phyloP scores from a whole-genome alignment of 305 asterid genomes.

The Solanum hybrid region DNA sequence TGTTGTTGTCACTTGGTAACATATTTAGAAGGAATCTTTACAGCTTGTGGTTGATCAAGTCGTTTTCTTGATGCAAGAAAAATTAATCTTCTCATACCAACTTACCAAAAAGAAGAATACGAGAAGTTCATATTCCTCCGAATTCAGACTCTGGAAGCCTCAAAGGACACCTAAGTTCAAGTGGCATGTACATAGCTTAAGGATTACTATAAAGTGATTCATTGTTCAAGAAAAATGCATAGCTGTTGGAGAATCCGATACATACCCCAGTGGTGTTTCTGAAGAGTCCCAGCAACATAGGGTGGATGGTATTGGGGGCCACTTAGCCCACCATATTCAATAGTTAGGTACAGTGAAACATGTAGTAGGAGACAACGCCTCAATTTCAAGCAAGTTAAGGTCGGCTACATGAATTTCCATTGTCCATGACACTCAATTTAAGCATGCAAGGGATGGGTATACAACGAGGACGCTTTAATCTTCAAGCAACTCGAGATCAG shows the following conservation, averaged over 20 bases:
- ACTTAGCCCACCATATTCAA: background rate
- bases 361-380: background rate
- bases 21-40: conserved; percentile 58
- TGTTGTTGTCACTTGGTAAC: conserved; percentile 63
- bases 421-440: background rate
- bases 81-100: background rate
- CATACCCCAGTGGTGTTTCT: background rate
- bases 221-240: background rate
- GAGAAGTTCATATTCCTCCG: background rate
- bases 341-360: background rate
- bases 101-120: background rate
- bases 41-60: conserved; percentile 59
- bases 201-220: background rate
- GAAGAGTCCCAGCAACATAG: background rate
- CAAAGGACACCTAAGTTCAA: background rate
- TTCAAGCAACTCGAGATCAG: background rate
- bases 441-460: background rate
- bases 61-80: conserved; percentile 35
- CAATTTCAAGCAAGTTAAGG: background rate
- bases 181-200: background rate
- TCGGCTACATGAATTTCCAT: background rate
- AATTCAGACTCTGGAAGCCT: background rate
- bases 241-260: background rate
- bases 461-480: background rate
- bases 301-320: background rate